These are phyloP conservation scores for Nakazawaea molendinolei DNA, from an alignment of 805 yeast genomes.

Conservation along the genomic window DNA sequence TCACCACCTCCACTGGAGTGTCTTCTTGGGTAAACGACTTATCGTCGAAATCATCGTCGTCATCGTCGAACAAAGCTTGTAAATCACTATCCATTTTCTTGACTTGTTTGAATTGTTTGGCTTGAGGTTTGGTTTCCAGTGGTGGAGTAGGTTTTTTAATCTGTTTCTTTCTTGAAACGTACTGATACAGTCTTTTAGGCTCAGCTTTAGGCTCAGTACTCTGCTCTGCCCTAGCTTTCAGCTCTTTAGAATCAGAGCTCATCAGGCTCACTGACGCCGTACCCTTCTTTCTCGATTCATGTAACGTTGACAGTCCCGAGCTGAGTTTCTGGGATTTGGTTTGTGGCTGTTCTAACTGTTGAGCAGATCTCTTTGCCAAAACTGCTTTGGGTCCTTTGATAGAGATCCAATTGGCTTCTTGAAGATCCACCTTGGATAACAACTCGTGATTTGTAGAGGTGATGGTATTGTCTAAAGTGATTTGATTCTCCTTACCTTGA, in stretches of 20 bases:
- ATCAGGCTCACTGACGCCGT: too few relatives aligned
- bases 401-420: conserved; percentile 16
- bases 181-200: conserved; percentile 6
- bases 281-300: conserved; percentile 11
- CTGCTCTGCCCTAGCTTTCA: not conserved
- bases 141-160: conserved; percentile 21
- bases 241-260: too few relatives aligned
- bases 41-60: conserved; percentile 11
- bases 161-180: conserved; percentile 19
- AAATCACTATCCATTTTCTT: conserved; percentile 11
- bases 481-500: not conserved
- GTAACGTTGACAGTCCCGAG: conserved; percentile 7
- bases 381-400: conserved; percentile 14
- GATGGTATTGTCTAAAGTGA: conserved; percentile 3
- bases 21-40: conserved; percentile 3
- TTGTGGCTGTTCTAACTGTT: not conserved
- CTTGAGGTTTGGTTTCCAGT: conserved; percentile 6
- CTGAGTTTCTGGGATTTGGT: conserved; percentile 7
- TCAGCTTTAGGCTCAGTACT: conserved; percentile 2
- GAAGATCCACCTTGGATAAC: too few relatives aligned
- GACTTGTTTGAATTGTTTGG: not conserved
- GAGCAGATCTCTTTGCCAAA: conserved; percentile 1
- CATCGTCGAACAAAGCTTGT: conserved; percentile 11
- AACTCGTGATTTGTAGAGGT: conserved; percentile 6
- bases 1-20: not conserved